A percentile compares a stretch with the other conserved stretches of the same genome.
Conservation (phyloP, 805 yeast species). For the Debaryomyces tyrocola region DNA sequence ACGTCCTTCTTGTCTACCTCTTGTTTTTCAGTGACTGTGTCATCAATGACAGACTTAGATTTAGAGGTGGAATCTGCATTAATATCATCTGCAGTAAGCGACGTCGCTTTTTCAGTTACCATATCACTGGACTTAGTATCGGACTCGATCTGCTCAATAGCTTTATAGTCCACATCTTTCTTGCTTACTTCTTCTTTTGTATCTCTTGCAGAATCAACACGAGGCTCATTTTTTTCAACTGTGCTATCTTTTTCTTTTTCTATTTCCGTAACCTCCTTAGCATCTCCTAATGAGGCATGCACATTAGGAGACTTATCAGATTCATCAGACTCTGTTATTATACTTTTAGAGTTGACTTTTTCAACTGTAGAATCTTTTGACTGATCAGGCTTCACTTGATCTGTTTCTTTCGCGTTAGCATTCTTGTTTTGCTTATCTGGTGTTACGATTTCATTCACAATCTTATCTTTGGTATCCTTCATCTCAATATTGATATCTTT, state of each 20-base stretch:
- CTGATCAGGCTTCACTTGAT: too few species aligned
- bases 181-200: background rate
- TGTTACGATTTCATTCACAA: too few species aligned
- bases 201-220: background rate
- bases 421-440: too few species aligned
- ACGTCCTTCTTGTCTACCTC: background rate
- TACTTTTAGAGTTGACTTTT: too few species aligned
- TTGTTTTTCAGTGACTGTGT: background rate
- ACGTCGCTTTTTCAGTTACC: constrained; percentile 5
- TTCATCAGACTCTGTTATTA: too few species aligned
- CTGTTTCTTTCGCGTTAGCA: too few species aligned
- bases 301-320: too few species aligned
- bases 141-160: background rate
- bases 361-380: too few species aligned
- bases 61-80: constrained; percentile 7
- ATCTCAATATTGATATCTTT: constrained; percentile 1
- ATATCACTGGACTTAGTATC: constrained; percentile 1
- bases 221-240: background rate
- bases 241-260: constrained; percentile 4
- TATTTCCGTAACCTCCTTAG: too few species aligned
- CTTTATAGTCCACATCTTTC: background rate
- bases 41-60: background rate
- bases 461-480: background rate
- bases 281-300: too few species aligned
- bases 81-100: constrained; percentile 4